Evolutionary conservation across 306 rosid species (phyloP).

Genomic region (Begonia masoniana): DNA sequence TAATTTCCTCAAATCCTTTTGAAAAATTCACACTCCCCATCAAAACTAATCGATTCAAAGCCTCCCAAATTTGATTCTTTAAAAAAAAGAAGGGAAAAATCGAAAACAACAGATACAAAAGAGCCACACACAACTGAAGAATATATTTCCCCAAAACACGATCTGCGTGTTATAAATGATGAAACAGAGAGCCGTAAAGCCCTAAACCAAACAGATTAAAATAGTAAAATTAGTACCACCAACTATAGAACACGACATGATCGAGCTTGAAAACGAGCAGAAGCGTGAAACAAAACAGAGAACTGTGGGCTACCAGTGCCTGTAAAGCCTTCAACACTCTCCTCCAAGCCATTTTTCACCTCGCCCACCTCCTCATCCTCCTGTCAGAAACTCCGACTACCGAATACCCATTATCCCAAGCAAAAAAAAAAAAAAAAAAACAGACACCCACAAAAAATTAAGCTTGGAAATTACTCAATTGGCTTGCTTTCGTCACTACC

Average conservation of each 20-base stretch:
- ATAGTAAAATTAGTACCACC: constrained; percentile 62
- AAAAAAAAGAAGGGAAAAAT: not conserved
- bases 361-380: not conserved
- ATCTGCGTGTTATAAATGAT: constrained; percentile 3
- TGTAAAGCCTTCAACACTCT: constrained; percentile 88
- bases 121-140: not conserved
- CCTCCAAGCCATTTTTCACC: constrained; percentile 58
- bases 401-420: not conserved
- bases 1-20: not conserved
- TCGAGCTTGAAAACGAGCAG: constrained; percentile 91
- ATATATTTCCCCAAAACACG: not conserved
- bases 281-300: constrained; percentile 68
- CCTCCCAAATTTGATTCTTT: too few species aligned
- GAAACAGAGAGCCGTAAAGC: not conserved
- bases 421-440: constrained; percentile 3
- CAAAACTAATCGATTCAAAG: too few species aligned
- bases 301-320: constrained; percentile 62
- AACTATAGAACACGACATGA: constrained; percentile 45
- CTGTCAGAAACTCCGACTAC: not conserved
- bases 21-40: not conserved
- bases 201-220: not conserved
- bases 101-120: not conserved
- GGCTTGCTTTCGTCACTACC: not conserved
- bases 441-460: not conserved
- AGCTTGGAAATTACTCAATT: not conserved